Evolutionary conservation across 2,329 filamentous ascomycete genomes (phyloP).

Genomic region (Biscogniauxia mediterranea): DNA sequence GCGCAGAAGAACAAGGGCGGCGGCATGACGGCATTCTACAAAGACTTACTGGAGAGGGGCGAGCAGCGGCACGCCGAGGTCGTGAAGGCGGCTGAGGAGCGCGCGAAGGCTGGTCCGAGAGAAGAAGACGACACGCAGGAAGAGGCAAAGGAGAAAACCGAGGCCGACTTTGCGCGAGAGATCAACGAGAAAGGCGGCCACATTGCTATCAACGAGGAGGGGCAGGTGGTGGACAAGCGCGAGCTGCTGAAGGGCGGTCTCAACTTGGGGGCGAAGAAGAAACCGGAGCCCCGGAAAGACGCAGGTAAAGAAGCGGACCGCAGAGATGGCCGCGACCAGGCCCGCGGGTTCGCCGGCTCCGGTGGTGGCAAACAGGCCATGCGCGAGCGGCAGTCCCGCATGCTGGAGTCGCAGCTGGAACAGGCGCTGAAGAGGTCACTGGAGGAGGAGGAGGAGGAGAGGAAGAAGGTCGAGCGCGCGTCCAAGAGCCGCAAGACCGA

Average conservation of each 20-base stretch:
- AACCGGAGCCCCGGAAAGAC: constrained; percentile 40
- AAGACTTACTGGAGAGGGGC: constrained; percentile 67
- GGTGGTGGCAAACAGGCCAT: constrained; percentile 63
- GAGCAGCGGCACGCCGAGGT: constrained; percentile 69
- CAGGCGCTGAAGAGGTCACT: constrained; percentile 68
- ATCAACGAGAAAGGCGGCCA: constrained; percentile 60
- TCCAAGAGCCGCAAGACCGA: constrained; percentile 78
- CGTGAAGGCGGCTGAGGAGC: constrained; percentile 63
- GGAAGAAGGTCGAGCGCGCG: constrained; percentile 59
- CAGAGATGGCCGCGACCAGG: constrained; percentile 31
- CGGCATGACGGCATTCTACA: constrained; percentile 80
- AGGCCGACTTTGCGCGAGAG: constrained; percentile 64
- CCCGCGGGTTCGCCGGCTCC: constrained; percentile 38
- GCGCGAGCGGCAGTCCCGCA: constrained; percentile 72
- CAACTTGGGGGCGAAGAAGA: constrained; percentile 67
- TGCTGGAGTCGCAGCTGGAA: constrained; percentile 77
- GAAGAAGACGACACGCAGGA: constrained; percentile 35
- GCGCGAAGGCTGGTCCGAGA: constrained; percentile 41
- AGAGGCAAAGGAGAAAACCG: constrained; percentile 49
- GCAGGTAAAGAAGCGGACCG: constrained; percentile 29
- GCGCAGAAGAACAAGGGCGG: constrained; percentile 61
- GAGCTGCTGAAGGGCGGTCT: constrained; percentile 73
- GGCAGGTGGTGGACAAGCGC: constrained; percentile 80
- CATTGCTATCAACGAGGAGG: constrained; percentile 76
- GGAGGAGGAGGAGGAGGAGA: constrained; percentile 66